Percentiles rank a stretch among this genome's conserved stretches.
Conservation (phyloP, 495 filamentous ascomycete genomes). For the Emericellopsis terricola region DNA sequence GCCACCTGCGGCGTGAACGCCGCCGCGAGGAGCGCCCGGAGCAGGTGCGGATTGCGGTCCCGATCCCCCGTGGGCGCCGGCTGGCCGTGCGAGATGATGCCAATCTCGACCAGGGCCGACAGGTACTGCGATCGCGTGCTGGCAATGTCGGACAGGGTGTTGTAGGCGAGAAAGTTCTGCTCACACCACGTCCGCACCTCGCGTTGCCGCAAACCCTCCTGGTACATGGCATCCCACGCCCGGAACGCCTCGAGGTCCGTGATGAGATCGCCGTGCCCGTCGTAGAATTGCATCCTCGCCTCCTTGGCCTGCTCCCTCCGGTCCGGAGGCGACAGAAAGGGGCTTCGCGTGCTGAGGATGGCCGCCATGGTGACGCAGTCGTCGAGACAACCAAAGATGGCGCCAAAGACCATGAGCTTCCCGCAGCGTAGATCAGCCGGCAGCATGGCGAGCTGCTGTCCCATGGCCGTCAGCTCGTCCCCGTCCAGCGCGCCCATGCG, state of each 20-base stretch:
- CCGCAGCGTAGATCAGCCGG: slow-evolving; percentile 84
- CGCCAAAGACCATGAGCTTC: slow-evolving; percentile 91
- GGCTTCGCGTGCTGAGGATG: slow-evolving; percentile 67
- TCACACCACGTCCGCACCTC: slow-evolving; percentile 63
- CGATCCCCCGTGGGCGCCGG: slow-evolving; percentile 18
- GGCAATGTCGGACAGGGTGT: slow-evolving; percentile 72
- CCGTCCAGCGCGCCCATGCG: slow-evolving; percentile 80
- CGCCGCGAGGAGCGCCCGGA: slow-evolving; percentile 77
- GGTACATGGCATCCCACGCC: slow-evolving; percentile 51
- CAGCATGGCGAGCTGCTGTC: slow-evolving; percentile 81
- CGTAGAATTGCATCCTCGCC: slow-evolving; percentile 54
- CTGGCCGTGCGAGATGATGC: slow-evolving; percentile 40
- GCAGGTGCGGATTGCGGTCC: slow-evolving; percentile 23
- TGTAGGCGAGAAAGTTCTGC: slow-evolving; percentile 70
- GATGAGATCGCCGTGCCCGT: slow-evolving; percentile 68
- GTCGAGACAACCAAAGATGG: slow-evolving; percentile 82
- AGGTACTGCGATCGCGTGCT: slow-evolving; percentile 75
- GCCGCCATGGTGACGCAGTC: slow-evolving; percentile 77
- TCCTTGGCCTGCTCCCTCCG: slow-evolving; percentile 68
- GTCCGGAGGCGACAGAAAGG: slow-evolving; percentile 66
- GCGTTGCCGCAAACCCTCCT: slow-evolving; percentile 34
- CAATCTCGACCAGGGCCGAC: slow-evolving; percentile 68
- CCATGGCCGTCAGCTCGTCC: slow-evolving; percentile 72
- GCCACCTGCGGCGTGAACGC: slow-evolving; percentile 85
- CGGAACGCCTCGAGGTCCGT: slow-evolving; percentile 73